A percentile compares a stretch with the other conserved stretches of the same genome.
Evolutionary conservation across 441 rosid species (phyloP).

Genomic region (Geranium incanum): DNA sequence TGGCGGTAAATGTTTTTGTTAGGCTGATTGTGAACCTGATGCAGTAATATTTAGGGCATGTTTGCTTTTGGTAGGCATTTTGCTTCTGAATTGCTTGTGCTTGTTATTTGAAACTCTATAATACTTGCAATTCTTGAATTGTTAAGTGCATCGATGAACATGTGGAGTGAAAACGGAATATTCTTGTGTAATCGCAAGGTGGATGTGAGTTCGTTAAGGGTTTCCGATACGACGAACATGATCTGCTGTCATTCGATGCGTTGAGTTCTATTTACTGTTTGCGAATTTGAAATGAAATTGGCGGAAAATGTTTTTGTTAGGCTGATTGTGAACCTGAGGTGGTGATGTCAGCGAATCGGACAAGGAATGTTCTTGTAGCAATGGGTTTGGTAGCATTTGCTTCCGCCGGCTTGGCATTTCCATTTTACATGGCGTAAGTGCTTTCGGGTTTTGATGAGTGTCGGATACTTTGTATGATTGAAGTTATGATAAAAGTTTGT

Average conservation of each 20-base stretch:
- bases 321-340: not conserved
- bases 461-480: not conserved
- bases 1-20: not conserved
- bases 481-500: not conserved
- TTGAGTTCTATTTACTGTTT: not conserved
- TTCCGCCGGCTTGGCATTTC: conserved; percentile 66
- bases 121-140: not conserved
- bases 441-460: not conserved
- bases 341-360: conserved; percentile 33
- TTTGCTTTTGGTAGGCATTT: too few species aligned
- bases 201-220: not conserved
- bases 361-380: conserved; percentile 59
- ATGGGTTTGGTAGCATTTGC: conserved; percentile 68
- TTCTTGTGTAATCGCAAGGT: not conserved
- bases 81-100: not conserved
- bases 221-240: not conserved
- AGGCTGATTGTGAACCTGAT: not conserved
- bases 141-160: not conserved
- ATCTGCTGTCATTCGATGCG: not conserved
- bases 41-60: not conserved
- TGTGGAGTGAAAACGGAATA: not conserved
- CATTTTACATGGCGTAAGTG: conserved; percentile 67
- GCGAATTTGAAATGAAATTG: not conserved
- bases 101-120: too few species aligned
- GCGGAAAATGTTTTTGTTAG: not conserved